Conservation (phyloP, 495 filamentous ascomycete genomes). For the Xylaria flabelliformis region DNA sequence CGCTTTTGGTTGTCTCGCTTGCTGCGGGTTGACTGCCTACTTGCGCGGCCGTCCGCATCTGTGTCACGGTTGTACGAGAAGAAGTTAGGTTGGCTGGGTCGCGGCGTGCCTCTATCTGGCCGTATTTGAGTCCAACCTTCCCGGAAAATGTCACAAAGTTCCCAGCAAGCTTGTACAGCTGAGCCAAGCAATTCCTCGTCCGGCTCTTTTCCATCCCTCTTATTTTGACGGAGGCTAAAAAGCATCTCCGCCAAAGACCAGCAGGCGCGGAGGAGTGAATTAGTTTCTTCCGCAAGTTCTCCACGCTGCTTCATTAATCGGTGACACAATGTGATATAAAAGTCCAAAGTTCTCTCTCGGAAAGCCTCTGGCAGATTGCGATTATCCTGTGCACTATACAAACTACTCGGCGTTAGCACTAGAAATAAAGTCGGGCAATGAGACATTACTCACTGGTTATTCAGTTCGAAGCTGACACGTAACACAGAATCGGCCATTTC, state of each 20-base stretch:
- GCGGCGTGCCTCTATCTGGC: conserved; percentile 85
- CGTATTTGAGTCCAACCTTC: conserved; percentile 92
- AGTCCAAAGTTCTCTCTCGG: conserved; percentile 86
- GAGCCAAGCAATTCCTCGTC: conserved; percentile 86
- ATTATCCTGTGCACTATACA: conserved; percentile 87
- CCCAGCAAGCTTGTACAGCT: conserved; percentile 92
- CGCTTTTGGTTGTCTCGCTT: conserved; percentile 54
- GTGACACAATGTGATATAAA: conserved; percentile 92
- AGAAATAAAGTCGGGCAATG: background rate
- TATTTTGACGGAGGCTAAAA: conserved; percentile 87
- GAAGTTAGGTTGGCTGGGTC: conserved; percentile 80
- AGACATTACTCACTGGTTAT: conserved; percentile 69
- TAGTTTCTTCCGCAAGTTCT: conserved; percentile 76
- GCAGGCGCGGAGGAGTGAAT: conserved; percentile 82
- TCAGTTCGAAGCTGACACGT: conserved; percentile 90
- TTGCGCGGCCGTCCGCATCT: conserved; percentile 38
- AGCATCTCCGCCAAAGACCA: conserved; percentile 94
- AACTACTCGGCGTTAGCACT: conserved; percentile 42
- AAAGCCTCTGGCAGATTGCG: conserved; percentile 85
- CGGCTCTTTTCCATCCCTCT: conserved; percentile 69
- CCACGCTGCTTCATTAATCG: conserved; percentile 91
- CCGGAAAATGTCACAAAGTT: conserved; percentile 90
- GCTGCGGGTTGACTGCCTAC: conserved; percentile 51
- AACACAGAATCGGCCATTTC: conserved; percentile 83
- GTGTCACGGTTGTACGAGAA: conserved; percentile 42